phyloP scores from a whole-genome alignment of 768 basidiomycete genomes.

The Chalciporus piperatus region DNA sequence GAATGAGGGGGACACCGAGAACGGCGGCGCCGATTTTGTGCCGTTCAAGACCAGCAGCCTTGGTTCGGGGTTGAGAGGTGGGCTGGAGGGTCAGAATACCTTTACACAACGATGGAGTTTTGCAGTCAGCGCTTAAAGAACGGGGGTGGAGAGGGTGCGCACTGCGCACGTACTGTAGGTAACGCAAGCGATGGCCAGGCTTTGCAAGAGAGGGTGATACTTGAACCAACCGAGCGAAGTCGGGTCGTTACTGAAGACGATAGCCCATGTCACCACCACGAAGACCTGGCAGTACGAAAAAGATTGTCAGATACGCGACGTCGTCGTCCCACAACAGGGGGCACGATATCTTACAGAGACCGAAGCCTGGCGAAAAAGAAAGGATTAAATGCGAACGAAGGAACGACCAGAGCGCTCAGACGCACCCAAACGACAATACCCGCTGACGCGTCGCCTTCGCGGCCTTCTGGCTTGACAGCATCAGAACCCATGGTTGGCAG shows the following conservation, averaged over 20 bases:
- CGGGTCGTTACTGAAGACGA: constrained; percentile 46
- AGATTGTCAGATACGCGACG: constrained; percentile 1
- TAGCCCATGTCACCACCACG: constrained; percentile 42
- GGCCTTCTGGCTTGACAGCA: constrained; percentile 34
- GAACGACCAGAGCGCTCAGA: background rate
- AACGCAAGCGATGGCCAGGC: constrained; percentile 51
- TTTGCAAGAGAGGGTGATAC: constrained; percentile 64
- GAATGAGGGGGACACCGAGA: constrained; percentile 54
- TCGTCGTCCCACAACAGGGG: background rate
- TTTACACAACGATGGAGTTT: constrained; percentile 23
- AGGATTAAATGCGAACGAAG: background rate
- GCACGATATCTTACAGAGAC: constrained; percentile 13
- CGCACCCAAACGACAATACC: constrained; percentile 37
- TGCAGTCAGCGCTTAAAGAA: background rate
- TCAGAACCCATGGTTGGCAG: constrained; percentile 22
- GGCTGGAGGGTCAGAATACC: constrained; percentile 77
- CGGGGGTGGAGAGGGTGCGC: background rate
- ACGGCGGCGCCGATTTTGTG: constrained; percentile 65
- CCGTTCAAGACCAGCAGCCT: constrained; percentile 62
- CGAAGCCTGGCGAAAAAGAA: constrained; percentile 9
- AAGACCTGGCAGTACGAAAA: constrained; percentile 34
- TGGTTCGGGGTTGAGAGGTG: constrained; percentile 61
- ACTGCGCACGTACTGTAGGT: constrained; percentile 52
- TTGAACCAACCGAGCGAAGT: constrained; percentile 55
- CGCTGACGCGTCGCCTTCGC: constrained; percentile 38